phyloP scores from a whole-genome alignment of 805 yeast species.

The Scheffersomyces stipitis region DNA sequence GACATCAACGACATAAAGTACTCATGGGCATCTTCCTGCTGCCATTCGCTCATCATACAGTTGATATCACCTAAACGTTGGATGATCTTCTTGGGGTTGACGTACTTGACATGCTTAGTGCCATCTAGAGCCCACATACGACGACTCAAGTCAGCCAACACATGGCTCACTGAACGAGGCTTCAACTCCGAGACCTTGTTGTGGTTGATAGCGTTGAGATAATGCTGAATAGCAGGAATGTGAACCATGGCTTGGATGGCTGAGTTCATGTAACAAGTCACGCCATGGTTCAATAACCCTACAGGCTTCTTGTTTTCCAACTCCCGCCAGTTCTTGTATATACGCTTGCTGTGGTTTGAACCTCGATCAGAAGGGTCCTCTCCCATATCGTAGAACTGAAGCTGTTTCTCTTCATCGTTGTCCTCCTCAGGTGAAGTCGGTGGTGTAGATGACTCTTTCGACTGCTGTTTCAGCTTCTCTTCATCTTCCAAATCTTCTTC shows the following conservation, averaged over 20 bases:
- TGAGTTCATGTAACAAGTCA: constrained; percentile 94
- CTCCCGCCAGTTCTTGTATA: constrained; percentile 72
- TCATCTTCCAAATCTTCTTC: constrained; percentile 5
- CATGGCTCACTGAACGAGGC: constrained; percentile 60
- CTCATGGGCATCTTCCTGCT: constrained; percentile 97
- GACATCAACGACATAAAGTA: constrained; percentile 91
- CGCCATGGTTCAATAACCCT: constrained; percentile 88
- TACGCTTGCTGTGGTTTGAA: constrained; percentile 55
- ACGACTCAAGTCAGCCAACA: constrained; percentile 64
- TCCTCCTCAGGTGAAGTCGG: constrained; percentile 7
- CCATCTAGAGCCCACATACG: constrained; percentile 67
- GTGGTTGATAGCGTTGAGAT: constrained; percentile 62
- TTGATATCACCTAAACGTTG: constrained; percentile 77
- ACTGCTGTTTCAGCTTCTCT: constrained; percentile 3
- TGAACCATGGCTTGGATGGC: constrained; percentile 91
- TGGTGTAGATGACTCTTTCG: constrained; percentile 3
- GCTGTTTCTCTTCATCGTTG: constrained; percentile 2
- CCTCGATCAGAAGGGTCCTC: constrained; percentile 64
- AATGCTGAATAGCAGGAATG: constrained; percentile 87
- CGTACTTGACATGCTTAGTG: constrained; percentile 40
- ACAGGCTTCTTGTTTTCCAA: constrained; percentile 53
- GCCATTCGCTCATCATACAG: constrained; percentile 97
- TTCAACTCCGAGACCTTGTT: constrained; percentile 52
- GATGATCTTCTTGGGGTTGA: constrained; percentile 76
- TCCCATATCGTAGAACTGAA: constrained; percentile 52